Percentiles rank a stretch among this genome's conserved stretches.
Evolutionary conservation across 768 basidiomycete genomes (phyloP).

Genomic region (Lentinula raphanica): DNA sequence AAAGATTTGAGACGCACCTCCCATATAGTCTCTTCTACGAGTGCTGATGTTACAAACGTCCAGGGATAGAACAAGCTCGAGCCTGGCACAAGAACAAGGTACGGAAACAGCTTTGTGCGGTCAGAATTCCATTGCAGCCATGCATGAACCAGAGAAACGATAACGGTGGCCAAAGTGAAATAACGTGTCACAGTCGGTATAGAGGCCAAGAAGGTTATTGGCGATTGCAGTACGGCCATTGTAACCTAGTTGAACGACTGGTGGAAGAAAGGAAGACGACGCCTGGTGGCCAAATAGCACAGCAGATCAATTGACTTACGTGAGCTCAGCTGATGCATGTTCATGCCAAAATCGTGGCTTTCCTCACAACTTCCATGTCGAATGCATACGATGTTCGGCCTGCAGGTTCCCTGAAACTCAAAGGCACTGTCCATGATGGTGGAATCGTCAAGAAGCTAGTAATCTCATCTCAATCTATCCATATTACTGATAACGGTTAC

Average conservation of each 20-base stretch:
- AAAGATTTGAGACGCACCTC: slow-evolving; percentile 53
- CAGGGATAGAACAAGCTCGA: slow-evolving; percentile 82
- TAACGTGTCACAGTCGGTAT: slow-evolving; percentile 76
- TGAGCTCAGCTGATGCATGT: not conserved
- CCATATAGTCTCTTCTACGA: slow-evolving; percentile 78
- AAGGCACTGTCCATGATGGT: slow-evolving; percentile 74
- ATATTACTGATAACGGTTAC: slow-evolving; percentile 11
- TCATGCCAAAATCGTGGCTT: not conserved
- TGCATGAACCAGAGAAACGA: slow-evolving; percentile 53
- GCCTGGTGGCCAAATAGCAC: slow-evolving; percentile 12
- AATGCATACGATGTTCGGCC: slow-evolving; percentile 76
- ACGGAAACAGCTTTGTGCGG: slow-evolving; percentile 39
- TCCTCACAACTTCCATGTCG: slow-evolving; percentile 46
- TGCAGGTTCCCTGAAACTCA: slow-evolving; percentile 86
- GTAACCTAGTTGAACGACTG: slow-evolving; percentile 8
- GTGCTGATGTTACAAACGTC: slow-evolving; percentile 85
- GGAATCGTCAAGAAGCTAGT: slow-evolving; percentile 80
- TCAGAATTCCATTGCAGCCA: slow-evolving; percentile 57
- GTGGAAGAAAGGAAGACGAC: slow-evolving; percentile 6
- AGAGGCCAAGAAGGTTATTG: slow-evolving; percentile 60
- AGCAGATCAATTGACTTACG: not conserved
- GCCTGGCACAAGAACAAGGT: slow-evolving; percentile 79
- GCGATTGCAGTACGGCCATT: slow-evolving; percentile 78
- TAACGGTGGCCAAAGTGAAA: slow-evolving; percentile 58
- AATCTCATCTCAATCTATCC: slow-evolving; percentile 7